Evolutionary conservation across 2,329 filamentous ascomycete genomes (phyloP), one percentile per base, ranked within the genome.

Genomic region (Cordyceps javanica): DNA sequence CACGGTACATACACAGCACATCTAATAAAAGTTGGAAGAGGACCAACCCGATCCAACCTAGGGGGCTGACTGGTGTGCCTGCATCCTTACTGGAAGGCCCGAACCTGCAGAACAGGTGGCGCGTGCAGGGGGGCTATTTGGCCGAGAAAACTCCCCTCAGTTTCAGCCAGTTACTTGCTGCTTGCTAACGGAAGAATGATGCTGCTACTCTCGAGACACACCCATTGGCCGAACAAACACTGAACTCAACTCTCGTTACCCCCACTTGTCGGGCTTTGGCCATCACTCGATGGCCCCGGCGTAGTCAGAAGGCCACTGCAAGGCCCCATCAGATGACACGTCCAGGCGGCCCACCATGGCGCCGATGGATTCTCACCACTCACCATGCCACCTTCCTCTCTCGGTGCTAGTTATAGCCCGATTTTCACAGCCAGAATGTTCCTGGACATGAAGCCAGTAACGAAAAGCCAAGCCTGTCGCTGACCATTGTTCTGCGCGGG

Each of bases 401-500:
- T 14, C 5, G 36, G 48, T 23, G 38, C 23, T n/a, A n/a, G n/a
- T 7, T 57, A 60, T 91, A 85, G 65, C 61, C 82, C 74, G 32
- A 85, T 75, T 66, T 78, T 78, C 21, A 80, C 73, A 11, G 80
- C 81, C 60, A 83, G 65, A 34, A 79, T 69, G 58, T 67, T 75
- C 32, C 72, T 69, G 2, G 80, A 77, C 59, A 79, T 60, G 57
- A 83, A 82, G 0, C 83, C 82, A 0, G 82, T 82, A 2, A 79
- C 76, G 66, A 82, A 85, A 16, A 86, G 64, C 80, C 81, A 83
- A 0, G 76, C 83, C 59, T 75, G 74, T 19, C 77, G 74, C 62
- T 74, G 71, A 0, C 75, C 74, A 0, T 61, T 69, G 49, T 77
- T 75, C 13, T 70, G 62, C 14, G 65, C 64, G 0, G 80, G 80